A percentile compares a stretch with the other conserved stretches of the same genome.
Evolutionary conservation across 2,329 filamentous ascomycete species (phyloP).

Genomic region (Colletotrichum scovillei): DNA sequence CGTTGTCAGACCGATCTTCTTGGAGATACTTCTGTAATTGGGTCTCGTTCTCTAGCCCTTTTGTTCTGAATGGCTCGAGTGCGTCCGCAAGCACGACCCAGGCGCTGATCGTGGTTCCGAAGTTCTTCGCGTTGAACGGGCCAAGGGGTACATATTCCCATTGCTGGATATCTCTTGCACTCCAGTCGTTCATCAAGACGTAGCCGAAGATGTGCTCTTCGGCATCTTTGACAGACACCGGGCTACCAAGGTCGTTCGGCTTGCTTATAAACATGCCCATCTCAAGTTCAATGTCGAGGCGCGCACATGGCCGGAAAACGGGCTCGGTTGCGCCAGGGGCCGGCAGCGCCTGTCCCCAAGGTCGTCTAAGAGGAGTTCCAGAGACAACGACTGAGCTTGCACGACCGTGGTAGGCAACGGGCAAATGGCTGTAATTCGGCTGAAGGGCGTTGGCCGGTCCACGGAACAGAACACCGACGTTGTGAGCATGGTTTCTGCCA

Average conservation of each 20-base stretch:
- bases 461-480: constrained; percentile 73
- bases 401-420: constrained; percentile 79
- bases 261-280: constrained; percentile 79
- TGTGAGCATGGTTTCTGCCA: constrained; percentile 77
- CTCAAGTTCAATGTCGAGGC: constrained; percentile 83
- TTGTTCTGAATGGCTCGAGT: constrained; percentile 46
- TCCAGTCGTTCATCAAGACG: constrained; percentile 75
- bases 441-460: constrained; percentile 77
- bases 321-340: constrained; percentile 58
- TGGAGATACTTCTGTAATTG: constrained; percentile 58
- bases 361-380: constrained; percentile 73
- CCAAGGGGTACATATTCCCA: constrained; percentile 72
- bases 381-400: constrained; percentile 78
- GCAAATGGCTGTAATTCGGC: constrained; percentile 79
- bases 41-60: constrained; percentile 45
- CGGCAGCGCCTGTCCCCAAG: constrained; percentile 66
- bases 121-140: constrained; percentile 71
- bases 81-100: constrained; percentile 73
- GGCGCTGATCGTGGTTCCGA: constrained; percentile 68
- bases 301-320: constrained; percentile 68
- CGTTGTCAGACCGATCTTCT: constrained; percentile 58
- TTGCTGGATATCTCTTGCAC: constrained; percentile 69
- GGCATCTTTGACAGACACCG: constrained; percentile 72
- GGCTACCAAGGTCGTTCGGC: constrained; percentile 72
- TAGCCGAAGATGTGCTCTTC: constrained; percentile 79